Evolutionary conservation across 352 stramenopile genomes (phyloP).

Genomic region (Pythium brachiatum): DNA sequence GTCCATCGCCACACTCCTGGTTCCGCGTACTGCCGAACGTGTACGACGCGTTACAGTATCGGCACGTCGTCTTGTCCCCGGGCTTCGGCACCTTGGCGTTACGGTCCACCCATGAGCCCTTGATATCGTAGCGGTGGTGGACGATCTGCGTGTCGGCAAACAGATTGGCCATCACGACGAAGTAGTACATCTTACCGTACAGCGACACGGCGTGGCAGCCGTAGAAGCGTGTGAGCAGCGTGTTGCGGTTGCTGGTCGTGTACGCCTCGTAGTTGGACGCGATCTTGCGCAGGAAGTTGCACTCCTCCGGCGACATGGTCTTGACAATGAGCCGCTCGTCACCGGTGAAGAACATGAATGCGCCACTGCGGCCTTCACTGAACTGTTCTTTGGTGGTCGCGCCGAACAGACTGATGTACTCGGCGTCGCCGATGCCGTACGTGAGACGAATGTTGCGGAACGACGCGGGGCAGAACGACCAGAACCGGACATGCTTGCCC

Average conservation of each 20-base stretch:
- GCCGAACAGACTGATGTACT: conserved; percentile 84
- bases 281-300: conserved; percentile 85
- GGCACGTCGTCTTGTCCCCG: conserved; percentile 76
- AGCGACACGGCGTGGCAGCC: conserved; percentile 86
- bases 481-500: conserved; percentile 85
- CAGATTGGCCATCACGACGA: conserved; percentile 92
- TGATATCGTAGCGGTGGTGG: conserved; percentile 91
- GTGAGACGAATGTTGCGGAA: conserved; percentile 86
- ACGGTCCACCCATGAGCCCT: conserved; percentile 88
- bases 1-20: conserved; percentile 78
- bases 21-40: conserved; percentile 85
- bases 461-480: conserved; percentile 79
- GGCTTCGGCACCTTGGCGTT: conserved; percentile 81
- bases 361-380: conserved; percentile 83
- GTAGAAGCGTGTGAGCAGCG: conserved; percentile 87
- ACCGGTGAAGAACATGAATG: conserved; percentile 92
- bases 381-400: conserved; percentile 88
- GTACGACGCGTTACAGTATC: conserved; percentile 87
- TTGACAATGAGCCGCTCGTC: conserved; percentile 90
- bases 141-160: conserved; percentile 86
- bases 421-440: conserved; percentile 76
- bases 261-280: conserved; percentile 83
- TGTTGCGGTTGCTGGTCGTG: conserved; percentile 80
- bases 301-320: conserved; percentile 88
- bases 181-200: conserved; percentile 92